Evolutionary conservation across 1,139 yeast species (phyloP), one percentile per base, ranked within the genome.

Genomic region (Taiozyma sp.): DNA sequence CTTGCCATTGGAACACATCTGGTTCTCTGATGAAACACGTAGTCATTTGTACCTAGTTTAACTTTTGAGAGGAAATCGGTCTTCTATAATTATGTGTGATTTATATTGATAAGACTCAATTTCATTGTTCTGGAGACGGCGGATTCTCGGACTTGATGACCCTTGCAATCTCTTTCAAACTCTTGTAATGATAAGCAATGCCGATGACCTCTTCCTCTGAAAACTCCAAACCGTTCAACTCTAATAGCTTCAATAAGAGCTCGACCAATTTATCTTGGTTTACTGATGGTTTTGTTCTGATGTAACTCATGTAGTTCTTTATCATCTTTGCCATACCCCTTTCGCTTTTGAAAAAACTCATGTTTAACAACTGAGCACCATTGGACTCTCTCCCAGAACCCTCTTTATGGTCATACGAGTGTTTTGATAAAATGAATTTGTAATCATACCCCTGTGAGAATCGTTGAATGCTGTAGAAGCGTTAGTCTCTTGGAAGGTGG

Each of bases 291-390:
- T 39, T 28, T 16, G 10, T n/a, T 12, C 5, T n/a, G 14, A 13
- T 23, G 22, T 19, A 19, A 6, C 12, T 44, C 9, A 44, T 32
- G 1, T 38, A 36, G 7, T 30, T 8, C 27, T 43, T 46, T 4
- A 52, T 45, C 53, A 52, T 43, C 29, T 39, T 50, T 2, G 46
- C 48, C 43, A 52, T 41, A 3, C 43, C 19, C n/a, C 41, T 48
- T 8, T 50, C 50, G n/a, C 48, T 46, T 13, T 48, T 47, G 23
- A 52, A 52, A 16, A 52, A 29, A 2, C 36, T 38, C 27, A 39
- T 47, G 24, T 19, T 38, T 14, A 38, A 3, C 10, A 19, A 2
- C 8, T 38, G 41, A 9, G 41, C 41, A 13, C 41, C n/a, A 19
- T 12, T 10, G 24, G 10, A 4, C 2, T 38, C 41, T 23, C 16